These are phyloP conservation scores for Pseudogymnoascus sp. DNA, from an alignment of 2,329 filamentous ascomycete genomes.

Conservation along the genomic window DNA sequence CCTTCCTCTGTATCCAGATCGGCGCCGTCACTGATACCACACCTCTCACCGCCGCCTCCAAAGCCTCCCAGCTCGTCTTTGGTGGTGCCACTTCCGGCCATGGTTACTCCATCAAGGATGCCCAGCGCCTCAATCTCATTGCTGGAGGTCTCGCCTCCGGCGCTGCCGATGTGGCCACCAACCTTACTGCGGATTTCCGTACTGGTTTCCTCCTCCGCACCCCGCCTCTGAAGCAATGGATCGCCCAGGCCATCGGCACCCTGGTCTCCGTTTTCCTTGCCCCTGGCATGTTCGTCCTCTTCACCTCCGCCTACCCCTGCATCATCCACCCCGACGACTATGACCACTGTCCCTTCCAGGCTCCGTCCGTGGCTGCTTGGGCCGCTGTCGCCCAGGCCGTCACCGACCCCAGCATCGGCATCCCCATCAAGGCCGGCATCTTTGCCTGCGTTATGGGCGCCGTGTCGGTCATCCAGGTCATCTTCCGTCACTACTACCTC, in stretches of 20 bases:
- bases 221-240: constrained; percentile 58
- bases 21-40: constrained; percentile 55
- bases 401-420: constrained; percentile 48
- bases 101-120: constrained; percentile 41
- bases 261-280: constrained; percentile 61
- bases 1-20: constrained; percentile 55
- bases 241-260: constrained; percentile 57
- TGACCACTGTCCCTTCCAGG: constrained; percentile 49
- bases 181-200: constrained; percentile 57
- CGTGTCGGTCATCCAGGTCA: constrained; percentile 44
- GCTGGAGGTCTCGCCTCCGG: constrained; percentile 53
- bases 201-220: constrained; percentile 62
- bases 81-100: constrained; percentile 56
- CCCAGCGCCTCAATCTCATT: constrained; percentile 60
- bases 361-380: constrained; percentile 61
- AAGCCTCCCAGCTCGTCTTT: constrained; percentile 63
- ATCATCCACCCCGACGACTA: constrained; percentile 45
- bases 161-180: constrained; percentile 47
- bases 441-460: constrained; percentile 51
- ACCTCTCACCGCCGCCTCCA: constrained; percentile 59
- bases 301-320: constrained; percentile 62
- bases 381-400: constrained; percentile 57
- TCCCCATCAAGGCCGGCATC: constrained; percentile 49
- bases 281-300: constrained; percentile 61
- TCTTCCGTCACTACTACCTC: constrained; percentile 50